Evolutionary conservation across 768 basidiomycete genomes (phyloP), one percentile per base, ranked within the genome.

Genomic region (Hemileccinum impolitum): DNA sequence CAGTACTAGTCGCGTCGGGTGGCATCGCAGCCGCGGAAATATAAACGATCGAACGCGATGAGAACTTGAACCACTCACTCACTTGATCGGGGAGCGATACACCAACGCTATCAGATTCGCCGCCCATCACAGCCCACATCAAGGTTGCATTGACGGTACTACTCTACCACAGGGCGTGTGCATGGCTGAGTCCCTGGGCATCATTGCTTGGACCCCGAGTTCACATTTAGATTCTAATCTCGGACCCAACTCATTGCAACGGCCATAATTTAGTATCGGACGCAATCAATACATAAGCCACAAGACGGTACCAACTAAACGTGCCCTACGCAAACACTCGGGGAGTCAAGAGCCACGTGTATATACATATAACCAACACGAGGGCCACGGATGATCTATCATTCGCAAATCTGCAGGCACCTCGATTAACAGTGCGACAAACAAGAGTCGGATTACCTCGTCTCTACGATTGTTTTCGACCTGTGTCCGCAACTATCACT

Each of bases 401-500:
- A 28, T 25, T 43, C 39, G 41, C 21, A 43, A 47, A 32, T 32
- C 17, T 17, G 14, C 18, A 35, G 2, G 37, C 17, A 31, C 13
- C 26, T 21, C 17, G 21, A 44, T 40, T 14, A 50, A 37, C 15
- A 10, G 18, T 10, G 9, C n/a, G 14, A 45, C 31, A 23, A 5
- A 17, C 26, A 6, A 19, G 14, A 19, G 28, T n/a, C 18, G 13
- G n/a, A 10, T 34, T 21, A 28, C 44, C 39, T 37, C 18, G 8
- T 7, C 23, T 39, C 42, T 63, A 53, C 15, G 23, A 23, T 26
- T 45, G 48, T 28, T 50, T 65, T 39, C 50, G 39, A 21, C 17
- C 47, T 2, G 30, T 14, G 34, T 59, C 52, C 3, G 45, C 35
- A 18, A 45, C 42, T 14, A 67, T n/a, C 21, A 85, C 64, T 36